Base-by-base conservation (phyloP, 1,139 yeast species). In the Meyerozyma athensensis region DNA sequence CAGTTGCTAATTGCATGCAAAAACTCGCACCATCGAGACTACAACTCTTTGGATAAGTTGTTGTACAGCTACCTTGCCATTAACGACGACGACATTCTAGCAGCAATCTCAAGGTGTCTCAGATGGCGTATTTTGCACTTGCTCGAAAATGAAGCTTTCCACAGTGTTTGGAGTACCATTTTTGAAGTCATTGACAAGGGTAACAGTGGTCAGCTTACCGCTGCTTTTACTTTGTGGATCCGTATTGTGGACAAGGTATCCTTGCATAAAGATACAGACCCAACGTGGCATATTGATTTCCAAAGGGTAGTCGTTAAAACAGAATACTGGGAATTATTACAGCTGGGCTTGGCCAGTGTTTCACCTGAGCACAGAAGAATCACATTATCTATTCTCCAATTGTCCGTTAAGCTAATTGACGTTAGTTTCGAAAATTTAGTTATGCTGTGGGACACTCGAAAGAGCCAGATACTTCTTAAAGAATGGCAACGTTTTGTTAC, bases 401-500 rank as follows among this genome's bases (percentile, higher is more conserved):
- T 75, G 17, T 73, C 95, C 0, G 64, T 89, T 13, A 75, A 74
- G 43, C 53, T 66, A 3, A 57, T 81, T 3, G 50, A 59, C 1
- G 38, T 43, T 0, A 59, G 72, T 13, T 51, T 85, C 23, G 40
- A 62, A 3, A 72, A 68, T 24, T 52, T 59, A 0, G 58, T 68
- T 14, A 71, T 85, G 45, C 38, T 47, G 1, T 82, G 89, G 82
- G 58, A 66, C n/a, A 40, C 49, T 0, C 18, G 49, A 0, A 45
- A 63, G 1, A 50, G 49, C 3, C 52, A 53, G 0, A 48, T 50
- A 3, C 66, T 71, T 36, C 50, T 75, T 26, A 65, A 64, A 12
- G 77, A 79, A 34, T 89, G 96, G 96, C 72, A 76, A 35, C 69
- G 86, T 43, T 89, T 68, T 50, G 68, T 79, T 23, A 85, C 96